Evolutionary conservation across 2,329 filamentous ascomycete genomes (phyloP).

Genomic region (Colletotrichum liriopes): DNA sequence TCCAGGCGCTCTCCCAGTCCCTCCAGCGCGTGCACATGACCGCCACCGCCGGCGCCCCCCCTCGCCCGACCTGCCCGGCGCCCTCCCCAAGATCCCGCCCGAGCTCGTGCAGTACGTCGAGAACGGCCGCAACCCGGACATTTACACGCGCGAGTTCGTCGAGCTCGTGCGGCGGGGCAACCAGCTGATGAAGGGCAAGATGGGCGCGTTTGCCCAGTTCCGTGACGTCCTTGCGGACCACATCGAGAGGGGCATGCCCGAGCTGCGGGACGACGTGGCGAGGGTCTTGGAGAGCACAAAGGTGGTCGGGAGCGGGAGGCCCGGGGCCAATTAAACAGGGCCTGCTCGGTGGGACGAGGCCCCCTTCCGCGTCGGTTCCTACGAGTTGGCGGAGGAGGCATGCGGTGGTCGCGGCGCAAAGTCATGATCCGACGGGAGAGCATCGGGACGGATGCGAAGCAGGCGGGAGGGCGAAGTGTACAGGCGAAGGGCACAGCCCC

Average conservation of each 20-base stretch:
- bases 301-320: conserved; percentile 29
- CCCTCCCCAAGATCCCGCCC: conserved; percentile 70
- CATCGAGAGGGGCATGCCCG: conserved; percentile 72
- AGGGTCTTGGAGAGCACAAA: conserved; percentile 64
- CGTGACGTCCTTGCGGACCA: conserved; percentile 74
- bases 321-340: neutral
- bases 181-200: conserved; percentile 78
- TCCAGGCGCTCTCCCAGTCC: conserved; percentile 55
- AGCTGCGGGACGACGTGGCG: conserved; percentile 69
- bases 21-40: conserved; percentile 58
- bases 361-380: neutral
- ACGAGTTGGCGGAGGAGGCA: neutral
- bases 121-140: conserved; percentile 80
- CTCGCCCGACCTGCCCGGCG: conserved; percentile 39
- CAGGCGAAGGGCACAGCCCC: neutral
- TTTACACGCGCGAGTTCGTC: conserved; percentile 82
- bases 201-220: conserved; percentile 72
- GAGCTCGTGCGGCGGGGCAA: conserved; percentile 77
- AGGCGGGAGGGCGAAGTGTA: neutral
- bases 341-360: neutral
- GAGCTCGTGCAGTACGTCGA: conserved; percentile 80
- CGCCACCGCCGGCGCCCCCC: conserved; percentile 52
- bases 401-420: neutral
- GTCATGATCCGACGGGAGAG: neutral
- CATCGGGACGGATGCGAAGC: neutral